Conservation (phyloP, 2,329 filamentous ascomycete species). For the Zymoseptoria pseudotritici region DNA sequence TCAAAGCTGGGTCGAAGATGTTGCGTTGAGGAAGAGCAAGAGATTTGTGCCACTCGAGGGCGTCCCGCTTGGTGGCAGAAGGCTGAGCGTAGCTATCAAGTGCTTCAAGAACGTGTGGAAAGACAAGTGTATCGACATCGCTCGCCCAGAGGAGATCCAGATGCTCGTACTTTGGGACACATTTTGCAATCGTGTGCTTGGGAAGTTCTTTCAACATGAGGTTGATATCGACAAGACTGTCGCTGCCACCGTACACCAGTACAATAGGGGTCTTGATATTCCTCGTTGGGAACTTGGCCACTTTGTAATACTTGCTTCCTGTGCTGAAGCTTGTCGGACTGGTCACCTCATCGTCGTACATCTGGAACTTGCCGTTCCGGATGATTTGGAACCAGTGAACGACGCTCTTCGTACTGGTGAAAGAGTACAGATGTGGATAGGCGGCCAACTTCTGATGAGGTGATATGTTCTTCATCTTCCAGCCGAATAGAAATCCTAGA, state of each 20-base stretch:
- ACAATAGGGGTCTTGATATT: slow-evolving; percentile 97
- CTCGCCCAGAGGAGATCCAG: slow-evolving; percentile 92
- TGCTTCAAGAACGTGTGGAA: slow-evolving; percentile 85
- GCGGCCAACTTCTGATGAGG: slow-evolving; percentile 85
- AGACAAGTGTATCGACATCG: slow-evolving; percentile 77
- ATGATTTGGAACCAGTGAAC: slow-evolving; percentile 99
- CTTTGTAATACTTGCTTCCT: slow-evolving; percentile 82
- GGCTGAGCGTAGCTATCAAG: slow-evolving; percentile 56
- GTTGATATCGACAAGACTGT: slow-evolving; percentile 88
- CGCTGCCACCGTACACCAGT: slow-evolving; percentile 84
- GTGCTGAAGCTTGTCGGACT: slow-evolving; percentile 64
- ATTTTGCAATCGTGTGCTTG: slow-evolving; percentile 71
- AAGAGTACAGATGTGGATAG: slow-evolving; percentile 93
- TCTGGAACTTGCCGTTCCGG: slow-evolving; percentile 89
- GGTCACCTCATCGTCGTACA: slow-evolving; percentile 94
- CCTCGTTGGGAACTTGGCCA: slow-evolving; percentile 88
- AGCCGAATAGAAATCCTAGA: slow-evolving; percentile 79
- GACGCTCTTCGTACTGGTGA: slow-evolving; percentile 91
- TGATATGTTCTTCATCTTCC: slow-evolving; percentile 78
- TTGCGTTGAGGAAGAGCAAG: slow-evolving; percentile 13
- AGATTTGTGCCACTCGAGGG: slow-evolving; percentile 13
- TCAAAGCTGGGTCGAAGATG: slow-evolving; percentile 16
- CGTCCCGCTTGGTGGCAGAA: slow-evolving; percentile 17
- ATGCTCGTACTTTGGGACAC: slow-evolving; percentile 90
- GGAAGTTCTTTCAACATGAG: slow-evolving; percentile 88